Base-by-base conservation (phyloP, 495 filamentous ascomycete species). In the Podospora pseudocomata region DNA sequence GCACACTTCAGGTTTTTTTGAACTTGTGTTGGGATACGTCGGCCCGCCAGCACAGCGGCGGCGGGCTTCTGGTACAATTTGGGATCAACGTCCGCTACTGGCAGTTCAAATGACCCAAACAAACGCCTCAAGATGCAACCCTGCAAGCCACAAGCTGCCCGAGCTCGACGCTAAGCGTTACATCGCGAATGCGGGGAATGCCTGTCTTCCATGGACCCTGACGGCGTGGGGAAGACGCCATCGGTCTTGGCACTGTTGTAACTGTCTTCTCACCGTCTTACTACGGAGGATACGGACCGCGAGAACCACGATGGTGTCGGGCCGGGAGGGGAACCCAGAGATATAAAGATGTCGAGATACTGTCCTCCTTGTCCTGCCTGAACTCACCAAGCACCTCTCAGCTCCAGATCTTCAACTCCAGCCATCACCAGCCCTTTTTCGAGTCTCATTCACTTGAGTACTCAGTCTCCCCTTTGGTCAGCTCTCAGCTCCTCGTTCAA, bases 161-260 rank as follows among this genome's bases (percentile, higher is more conserved):
- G 0, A 32, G 13, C 39, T 5, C 39, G 7, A 49, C 30, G 39
- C 39, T 11, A 62, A 19, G 32, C 0, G 61, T 63, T 49, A 0
- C 61, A 63, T n/a, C 34, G 61, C 18, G 26, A 63, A 63, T 63
- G 61, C 61, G 61, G 61, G 61, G 61, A 63, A 63, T 63, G 61
- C 61, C 61, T 63, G 61, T 49, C 28, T 49, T 1, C 61, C 61
- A 63, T 63, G 30, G 9, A 63, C 61, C 55, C n/a, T 58, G 55
- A 20, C 55, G 39, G 39, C 13, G 7, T 58, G 56, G 56, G 56
- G 56, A 20, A 61, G 16, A n/a, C 18, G 59, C 27, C 59, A 61
- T 20, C 55, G n/a, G 55, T 26, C 55, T 58, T 58, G 55, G 55
- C 55, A 18, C 55, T 19, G 5, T 4, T 58, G 23, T 7, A 19